Evolutionary conservation across 23 red algal species (phyloP), one percentile per base, ranked within the genome.

Genomic region (Gracilaria gracilis): DNA sequence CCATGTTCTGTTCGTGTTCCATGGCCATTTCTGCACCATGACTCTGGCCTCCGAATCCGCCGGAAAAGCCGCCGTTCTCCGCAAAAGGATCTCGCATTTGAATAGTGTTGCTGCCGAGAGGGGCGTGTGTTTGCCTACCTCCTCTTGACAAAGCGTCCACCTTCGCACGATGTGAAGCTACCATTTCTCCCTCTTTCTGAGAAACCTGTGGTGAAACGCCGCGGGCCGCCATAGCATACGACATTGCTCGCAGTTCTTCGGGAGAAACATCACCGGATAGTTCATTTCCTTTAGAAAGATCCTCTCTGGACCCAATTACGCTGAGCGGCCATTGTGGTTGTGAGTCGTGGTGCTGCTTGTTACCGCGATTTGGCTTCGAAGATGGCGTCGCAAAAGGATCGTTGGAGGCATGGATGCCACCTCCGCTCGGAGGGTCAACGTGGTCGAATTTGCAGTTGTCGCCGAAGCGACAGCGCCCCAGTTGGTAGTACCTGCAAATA

Each of bases 361-460:
- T 67, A 17, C 57, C 38, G 16, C 49, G 37, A 24, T 64, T 74
- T 29, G 71, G 71, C 61, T 81, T 90, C 16, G 81, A 32, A 51
- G 81, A 50, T 19, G 84, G 47, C 0, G 84, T 21, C 29, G 54
- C 38, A 59, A 90, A 90, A 19, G 71, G 87, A 50, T 90, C 72
- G 27, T 70, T 57, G 16, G 65, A 38, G 44, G 35, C 21, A 69
- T 36, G 64, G 9, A 51, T 6, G 67, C 21, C 67, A 65, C 35
- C 64, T 32, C 67, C 17, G 44, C 55, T 36, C 2, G 84, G 84
- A 48, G 89, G 89, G 57, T 80, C 89, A 20, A 83, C 36, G 50
- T 93, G 89, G 42, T 93, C 89, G 58, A 74, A 93, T 53, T 85
- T 84, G 71, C 89, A 93, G 27, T 48, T 35, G 57, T 93, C 71